Base-by-base conservation (phyloP, 2,329 filamentous ascomycete genomes). In the Penicillium oxalicum region DNA sequence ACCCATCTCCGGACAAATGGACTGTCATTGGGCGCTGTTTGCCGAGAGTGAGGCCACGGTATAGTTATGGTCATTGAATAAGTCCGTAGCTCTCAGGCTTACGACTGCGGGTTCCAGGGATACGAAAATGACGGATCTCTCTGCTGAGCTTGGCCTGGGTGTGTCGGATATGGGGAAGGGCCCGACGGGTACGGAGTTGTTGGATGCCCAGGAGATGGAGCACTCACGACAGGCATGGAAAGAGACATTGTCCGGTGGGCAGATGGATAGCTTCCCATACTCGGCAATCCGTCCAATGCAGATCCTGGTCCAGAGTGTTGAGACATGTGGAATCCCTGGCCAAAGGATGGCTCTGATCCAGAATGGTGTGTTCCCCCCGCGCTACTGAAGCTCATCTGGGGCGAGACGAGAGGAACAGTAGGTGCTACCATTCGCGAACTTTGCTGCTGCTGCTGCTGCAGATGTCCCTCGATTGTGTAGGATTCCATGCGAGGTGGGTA, bases 401-500 rank as follows among this genome's bases (percentile, higher is more conserved):
- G 47, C 11, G 53, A 45, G 34, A 52, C 43, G 37, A 54, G 25
- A 51, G 54, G 43, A n/a, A 51, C 38, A 32, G 43, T 36, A 3
- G 51, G 36, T 2, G 40, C 46, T 7, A 45, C 35, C n/a, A 59
- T 38, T 4, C 47, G 50, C 18, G 45, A 27, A 4, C 45, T 38
- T 36, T 7, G 29, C 5, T 52, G 50, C 25, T 52, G 51, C 12
- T 7, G 29, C 11, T 52, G 50, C 25, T 52, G 51, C 12, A 53
- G 26, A 25, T 53, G 55, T 12, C 47, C 49, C 9, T 58, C 56
- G 12, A 58, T 44, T 29, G 44, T 12, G 12, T 60, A 61, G n/a
- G 57, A 33, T 26, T 67, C 62, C 32, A 64, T 57, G 26, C 54
- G 52, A 47, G 45, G 50, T 2, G 59, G 49, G 12, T 60, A 62